Evolutionary conservation across 2,329 filamentous ascomycete species (phyloP), one percentile per base, ranked within the genome.

Genomic region (Aspergillus sp.): DNA sequence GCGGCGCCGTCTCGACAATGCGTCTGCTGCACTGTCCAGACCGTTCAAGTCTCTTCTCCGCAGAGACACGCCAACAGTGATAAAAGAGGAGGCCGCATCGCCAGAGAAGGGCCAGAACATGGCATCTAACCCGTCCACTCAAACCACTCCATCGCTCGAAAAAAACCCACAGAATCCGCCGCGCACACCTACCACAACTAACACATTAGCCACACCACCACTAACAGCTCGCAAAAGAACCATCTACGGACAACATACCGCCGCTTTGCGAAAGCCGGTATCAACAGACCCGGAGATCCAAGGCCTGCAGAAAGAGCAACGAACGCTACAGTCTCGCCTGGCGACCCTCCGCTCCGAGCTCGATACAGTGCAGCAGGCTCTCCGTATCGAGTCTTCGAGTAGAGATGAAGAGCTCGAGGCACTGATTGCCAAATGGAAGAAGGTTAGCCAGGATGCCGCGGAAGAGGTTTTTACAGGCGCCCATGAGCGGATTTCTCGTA

Each of bases 11-110:
- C 78, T 89, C 64, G 83, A 88, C 61, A 79, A 83, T 49, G 83
- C 85, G 45, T 77, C 82, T 23, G 81, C 80, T n/a, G 84, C 84
- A 7, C 83, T 91, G 52, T 83, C 84, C 64, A 90, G 88, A 71
- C 90, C 90, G 0, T 92, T 92, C 79, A 88, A 89, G 66, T 91
- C 90, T 50, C 90, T 89, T 15, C 83, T 90, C 63, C 85, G 83
- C 66, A 82, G 80, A 43, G 79, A 80, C 15, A 46, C 53, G 22
- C 52, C 71, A 23, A 58, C 61, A 9, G 45, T 57, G 23, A 7
- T 50, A 28, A 59, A 62, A 23, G 57, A 61, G 4, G 59, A 64
- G 41, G 23, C 17, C 7, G 30, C 63, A 66, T 51, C 53, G 13
- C 53, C 60, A 59, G 45, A 43, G 31, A 60, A 61, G 48, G 65